phyloP scores from a whole-genome alignment of 495 filamentous ascomycete genomes.

The Aspergillus funiculosus region DNA sequence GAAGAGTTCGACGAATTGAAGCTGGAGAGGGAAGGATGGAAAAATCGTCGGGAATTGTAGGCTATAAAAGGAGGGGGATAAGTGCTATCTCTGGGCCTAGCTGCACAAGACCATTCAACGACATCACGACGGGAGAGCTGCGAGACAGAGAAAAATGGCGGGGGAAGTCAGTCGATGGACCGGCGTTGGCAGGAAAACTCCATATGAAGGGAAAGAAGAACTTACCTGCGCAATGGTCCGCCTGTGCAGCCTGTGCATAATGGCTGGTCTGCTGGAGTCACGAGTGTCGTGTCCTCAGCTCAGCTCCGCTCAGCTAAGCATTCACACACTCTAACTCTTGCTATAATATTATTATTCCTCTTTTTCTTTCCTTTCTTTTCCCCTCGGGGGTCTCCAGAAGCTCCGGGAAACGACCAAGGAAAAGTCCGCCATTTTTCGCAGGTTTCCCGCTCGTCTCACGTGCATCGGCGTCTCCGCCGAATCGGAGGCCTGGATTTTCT shows the following conservation, averaged over 20 bases:
- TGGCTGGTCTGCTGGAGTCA: too few relatives aligned
- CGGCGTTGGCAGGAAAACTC: too few relatives aligned
- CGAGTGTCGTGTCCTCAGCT: neutral
- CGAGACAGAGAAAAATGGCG: too few relatives aligned
- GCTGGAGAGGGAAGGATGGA: constrained; percentile 26
- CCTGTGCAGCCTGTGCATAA: too few relatives aligned
- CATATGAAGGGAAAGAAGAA: too few relatives aligned
- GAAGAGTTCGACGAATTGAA: constrained; percentile 22
- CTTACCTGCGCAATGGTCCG: constrained; percentile 35
- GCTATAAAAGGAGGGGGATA: constrained; percentile 19
- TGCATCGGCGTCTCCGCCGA: constrained; percentile 29
- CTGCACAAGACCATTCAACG: constrained; percentile 28
- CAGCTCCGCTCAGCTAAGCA: neutral
- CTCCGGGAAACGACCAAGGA: constrained; percentile 12
- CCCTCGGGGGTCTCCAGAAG: constrained; percentile 20
- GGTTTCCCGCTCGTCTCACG: constrained; percentile 34
- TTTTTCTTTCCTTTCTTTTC: constrained; percentile 6
- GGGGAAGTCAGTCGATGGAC: too few relatives aligned
- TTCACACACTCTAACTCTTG: neutral
- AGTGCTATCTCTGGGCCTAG: constrained; percentile 16
- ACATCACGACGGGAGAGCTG: constrained; percentile 29
- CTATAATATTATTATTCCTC: too few relatives aligned
- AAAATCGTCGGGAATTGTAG: constrained; percentile 21
- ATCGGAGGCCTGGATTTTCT: constrained; percentile 27
- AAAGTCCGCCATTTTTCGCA: constrained; percentile 4